Evolutionary conservation across 73 alveolate species (phyloP).

Genomic region (Blepharisma japonicum): DNA sequence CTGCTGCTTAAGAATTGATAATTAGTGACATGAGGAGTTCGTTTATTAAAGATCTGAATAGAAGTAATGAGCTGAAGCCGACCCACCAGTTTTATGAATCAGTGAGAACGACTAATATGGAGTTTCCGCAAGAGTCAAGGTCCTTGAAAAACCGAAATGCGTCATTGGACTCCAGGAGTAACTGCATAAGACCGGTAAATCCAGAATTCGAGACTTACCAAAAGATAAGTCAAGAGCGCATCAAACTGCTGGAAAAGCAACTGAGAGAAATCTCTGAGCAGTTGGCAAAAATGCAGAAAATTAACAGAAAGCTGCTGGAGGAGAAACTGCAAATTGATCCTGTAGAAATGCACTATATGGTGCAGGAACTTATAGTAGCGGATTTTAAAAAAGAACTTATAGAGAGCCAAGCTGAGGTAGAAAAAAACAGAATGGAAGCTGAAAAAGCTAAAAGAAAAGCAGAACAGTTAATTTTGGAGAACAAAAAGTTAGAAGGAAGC

Average conservation of each 20-base stretch:
- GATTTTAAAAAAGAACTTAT: constrained; percentile 8
- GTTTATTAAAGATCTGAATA: too few species aligned
- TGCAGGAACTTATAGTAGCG: background rate
- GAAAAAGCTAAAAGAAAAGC: background rate
- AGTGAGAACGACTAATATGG: too few species aligned
- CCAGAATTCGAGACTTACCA: constrained; percentile 5
- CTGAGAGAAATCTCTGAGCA: background rate
- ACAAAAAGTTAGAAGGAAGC: constrained; percentile 23
- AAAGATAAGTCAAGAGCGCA: background rate
- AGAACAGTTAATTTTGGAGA: background rate
- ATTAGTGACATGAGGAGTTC: too few species aligned
- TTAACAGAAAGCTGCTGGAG: background rate
- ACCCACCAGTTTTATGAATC: too few species aligned
- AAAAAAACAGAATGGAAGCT: constrained; percentile 27
- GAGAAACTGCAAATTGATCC: constrained; percentile 1
- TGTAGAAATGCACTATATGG: background rate
- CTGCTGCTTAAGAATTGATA: too few species aligned
- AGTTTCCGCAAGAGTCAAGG: too few species aligned
- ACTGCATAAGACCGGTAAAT: too few species aligned
- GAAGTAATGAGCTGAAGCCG: too few species aligned
- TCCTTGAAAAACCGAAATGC: too few species aligned
- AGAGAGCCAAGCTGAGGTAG: constrained; percentile 8
- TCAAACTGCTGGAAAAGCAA: constrained; percentile 14
- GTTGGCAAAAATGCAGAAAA: background rate
- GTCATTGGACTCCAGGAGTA: too few species aligned